Percentiles rank a stretch among this genome's conserved stretches.
phyloP scores from a whole-genome alignment of 805 yeast species.

The Kodamaea neixiangensis region DNA sequence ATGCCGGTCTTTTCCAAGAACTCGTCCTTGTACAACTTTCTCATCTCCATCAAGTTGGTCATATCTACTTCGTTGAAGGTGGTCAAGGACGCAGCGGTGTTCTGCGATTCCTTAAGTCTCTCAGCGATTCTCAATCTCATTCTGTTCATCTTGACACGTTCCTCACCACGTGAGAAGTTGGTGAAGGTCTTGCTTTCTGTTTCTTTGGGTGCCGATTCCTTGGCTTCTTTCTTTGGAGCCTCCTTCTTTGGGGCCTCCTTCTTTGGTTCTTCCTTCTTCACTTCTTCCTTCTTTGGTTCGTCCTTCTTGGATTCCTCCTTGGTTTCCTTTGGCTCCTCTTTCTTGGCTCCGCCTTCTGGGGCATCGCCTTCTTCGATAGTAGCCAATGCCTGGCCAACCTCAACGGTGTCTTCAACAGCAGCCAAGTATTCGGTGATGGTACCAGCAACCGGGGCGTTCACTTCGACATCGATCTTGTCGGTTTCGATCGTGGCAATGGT shows the following conservation, averaged over 20 bases:
- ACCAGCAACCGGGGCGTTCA: slow-evolving; percentile 91
- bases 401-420: slow-evolving; percentile 86
- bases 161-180: slow-evolving; percentile 77
- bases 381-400: slow-evolving; percentile 90
- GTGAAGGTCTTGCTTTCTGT: slow-evolving; percentile 33
- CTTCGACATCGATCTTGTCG: slow-evolving; percentile 96
- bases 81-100: slow-evolving; percentile 96
- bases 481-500: slow-evolving; percentile 96
- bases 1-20: slow-evolving; percentile 89
- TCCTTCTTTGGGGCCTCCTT: slow-evolving; percentile 36
- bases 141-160: slow-evolving; percentile 97
- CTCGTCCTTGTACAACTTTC: slow-evolving; percentile 96
- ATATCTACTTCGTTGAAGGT: slow-evolving; percentile 98
- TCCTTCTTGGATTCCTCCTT: slow-evolving; percentile 38
- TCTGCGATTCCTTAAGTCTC: slow-evolving; percentile 98
- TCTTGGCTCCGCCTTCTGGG: slow-evolving; percentile 45
- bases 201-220: slow-evolving; percentile 21
- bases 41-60: slow-evolving; percentile 88
- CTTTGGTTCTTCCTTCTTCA: slow-evolving; percentile 32
- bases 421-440: slow-evolving; percentile 82
- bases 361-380: slow-evolving; percentile 80
- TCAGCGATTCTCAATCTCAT: slow-evolving; percentile 99
- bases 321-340: slow-evolving; percentile 31
- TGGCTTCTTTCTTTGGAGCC: slow-evolving; percentile 32
- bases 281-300: slow-evolving; percentile 31